phyloP scores from a whole-genome alignment of 441 rosid species.

The Mallotus repandus region DNA sequence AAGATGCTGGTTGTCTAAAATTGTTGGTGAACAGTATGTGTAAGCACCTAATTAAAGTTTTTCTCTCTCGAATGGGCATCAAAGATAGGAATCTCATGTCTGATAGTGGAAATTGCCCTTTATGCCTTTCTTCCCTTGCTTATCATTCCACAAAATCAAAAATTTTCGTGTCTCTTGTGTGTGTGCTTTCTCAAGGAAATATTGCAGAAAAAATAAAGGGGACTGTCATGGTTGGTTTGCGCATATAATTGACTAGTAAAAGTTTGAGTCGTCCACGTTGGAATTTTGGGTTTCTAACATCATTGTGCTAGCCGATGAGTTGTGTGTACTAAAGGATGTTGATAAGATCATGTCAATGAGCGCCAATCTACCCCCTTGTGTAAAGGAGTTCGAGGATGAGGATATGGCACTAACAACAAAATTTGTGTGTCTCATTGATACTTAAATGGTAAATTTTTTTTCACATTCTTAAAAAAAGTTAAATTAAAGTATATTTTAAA shows the following conservation, averaged over 20 bases:
- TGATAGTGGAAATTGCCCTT: conserved; percentile 50
- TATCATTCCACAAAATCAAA: not conserved
- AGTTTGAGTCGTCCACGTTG: conserved; percentile 7
- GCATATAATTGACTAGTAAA: not conserved
- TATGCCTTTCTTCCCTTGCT: conserved; percentile 57
- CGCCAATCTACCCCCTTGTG: not conserved
- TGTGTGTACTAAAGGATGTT: not conserved
- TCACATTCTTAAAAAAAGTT: too few species aligned
- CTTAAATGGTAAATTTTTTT: too few species aligned
- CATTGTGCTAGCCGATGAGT: not conserved
- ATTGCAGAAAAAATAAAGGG: not conserved
- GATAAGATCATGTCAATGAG: not conserved
- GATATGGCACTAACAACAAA: too few species aligned
- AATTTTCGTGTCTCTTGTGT: too few species aligned
- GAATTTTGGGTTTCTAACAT: conserved; percentile 5
- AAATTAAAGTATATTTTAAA: too few species aligned
- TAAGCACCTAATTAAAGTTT: not conserved
- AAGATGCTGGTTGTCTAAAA: conserved; percentile 28
- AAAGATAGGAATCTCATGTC: conserved; percentile 41
- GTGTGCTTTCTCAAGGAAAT: too few species aligned
- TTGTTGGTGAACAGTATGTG: not conserved
- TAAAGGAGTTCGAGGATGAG: too few species aligned
- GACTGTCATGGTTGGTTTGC: not conserved
- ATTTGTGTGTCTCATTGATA: too few species aligned
- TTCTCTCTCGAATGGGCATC: conserved; percentile 26